Evolutionary conservation across 495 filamentous ascomycete genomes (phyloP).

Genomic region (Aspergillus taichungensis): DNA sequence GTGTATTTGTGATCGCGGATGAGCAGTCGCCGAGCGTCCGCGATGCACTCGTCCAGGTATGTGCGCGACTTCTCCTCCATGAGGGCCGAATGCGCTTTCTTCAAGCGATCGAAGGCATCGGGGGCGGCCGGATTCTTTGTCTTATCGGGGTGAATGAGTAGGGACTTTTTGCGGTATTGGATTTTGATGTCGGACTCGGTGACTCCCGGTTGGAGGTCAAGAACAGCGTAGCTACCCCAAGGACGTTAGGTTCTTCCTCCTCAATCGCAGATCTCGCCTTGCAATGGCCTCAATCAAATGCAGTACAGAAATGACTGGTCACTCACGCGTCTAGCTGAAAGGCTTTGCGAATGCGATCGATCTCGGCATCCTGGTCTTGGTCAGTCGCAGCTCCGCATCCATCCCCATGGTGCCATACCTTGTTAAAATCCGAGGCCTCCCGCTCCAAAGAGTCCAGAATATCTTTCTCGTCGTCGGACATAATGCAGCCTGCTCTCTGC

Average conservation of each 20-base stretch:
- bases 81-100: constrained; percentile 84
- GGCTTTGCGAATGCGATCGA: constrained; percentile 84
- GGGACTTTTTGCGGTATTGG: constrained; percentile 88
- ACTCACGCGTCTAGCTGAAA: constrained; percentile 84
- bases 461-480: constrained; percentile 62
- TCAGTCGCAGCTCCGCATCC: constrained; percentile 9
- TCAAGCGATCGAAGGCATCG: constrained; percentile 93
- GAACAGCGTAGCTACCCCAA: constrained; percentile 67
- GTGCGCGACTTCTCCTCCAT: constrained; percentile 89
- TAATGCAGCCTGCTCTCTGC: constrained; percentile 2
- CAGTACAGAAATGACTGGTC: background rate
- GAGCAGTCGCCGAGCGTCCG: constrained; percentile 86
- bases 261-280: too few relatives aligned
- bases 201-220: constrained; percentile 92
- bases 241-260: too few relatives aligned
- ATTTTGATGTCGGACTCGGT: constrained; percentile 94
- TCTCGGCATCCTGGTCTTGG: constrained; percentile 72
- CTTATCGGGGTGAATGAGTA: constrained; percentile 98
- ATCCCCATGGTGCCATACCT: constrained; percentile 39
- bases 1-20: constrained; percentile 93
- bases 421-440: constrained; percentile 83
- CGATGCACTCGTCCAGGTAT: constrained; percentile 86
- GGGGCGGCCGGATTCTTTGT: constrained; percentile 85
- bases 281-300: background rate
- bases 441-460: constrained; percentile 76